phyloP scores from a whole-genome alignment of 495 filamentous ascomycete species.

The Neurospora sp. region DNA sequence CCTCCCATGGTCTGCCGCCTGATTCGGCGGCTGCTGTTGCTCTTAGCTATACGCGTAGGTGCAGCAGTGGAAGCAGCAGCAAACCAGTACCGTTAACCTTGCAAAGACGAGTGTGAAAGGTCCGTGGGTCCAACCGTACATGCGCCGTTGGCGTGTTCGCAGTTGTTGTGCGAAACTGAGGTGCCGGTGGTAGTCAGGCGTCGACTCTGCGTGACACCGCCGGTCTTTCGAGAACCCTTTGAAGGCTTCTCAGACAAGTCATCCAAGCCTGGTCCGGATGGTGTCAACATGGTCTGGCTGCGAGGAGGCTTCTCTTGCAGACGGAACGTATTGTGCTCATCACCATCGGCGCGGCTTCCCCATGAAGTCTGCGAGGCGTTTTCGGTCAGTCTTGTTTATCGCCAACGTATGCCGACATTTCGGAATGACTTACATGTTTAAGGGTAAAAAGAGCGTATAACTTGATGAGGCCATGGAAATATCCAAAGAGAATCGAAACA shows the following conservation, averaged over 20 bases:
- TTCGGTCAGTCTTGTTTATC: conserved; percentile 12
- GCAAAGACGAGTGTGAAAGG: not conserved
- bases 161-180: not conserved
- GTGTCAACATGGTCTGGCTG: conserved; percentile 38
- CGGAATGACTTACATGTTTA: conserved; percentile 47
- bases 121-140: not conserved
- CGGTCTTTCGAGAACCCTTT: not conserved
- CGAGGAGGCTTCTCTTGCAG: conserved; percentile 41
- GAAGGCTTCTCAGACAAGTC: conserved; percentile 4
- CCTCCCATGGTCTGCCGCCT: not conserved
- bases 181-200: not conserved
- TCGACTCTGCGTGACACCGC: not conserved
- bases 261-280: conserved; percentile 22
- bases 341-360: conserved; percentile 59
- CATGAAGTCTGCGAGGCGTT: conserved; percentile 47
- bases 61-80: not conserved
- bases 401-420: not conserved
- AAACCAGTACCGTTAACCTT: not conserved
- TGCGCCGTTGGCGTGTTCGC: not conserved
- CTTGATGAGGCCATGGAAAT: conserved; percentile 69
- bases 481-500: conserved; percentile 67
- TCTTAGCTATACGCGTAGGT: not conserved
- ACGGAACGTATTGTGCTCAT: conserved; percentile 48
- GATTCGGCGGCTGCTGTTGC: not conserved
- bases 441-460: conserved; percentile 62